Base-by-base conservation (phyloP, 2,329 filamentous ascomycete genomes). In the Calonectria multiphialidica region DNA sequence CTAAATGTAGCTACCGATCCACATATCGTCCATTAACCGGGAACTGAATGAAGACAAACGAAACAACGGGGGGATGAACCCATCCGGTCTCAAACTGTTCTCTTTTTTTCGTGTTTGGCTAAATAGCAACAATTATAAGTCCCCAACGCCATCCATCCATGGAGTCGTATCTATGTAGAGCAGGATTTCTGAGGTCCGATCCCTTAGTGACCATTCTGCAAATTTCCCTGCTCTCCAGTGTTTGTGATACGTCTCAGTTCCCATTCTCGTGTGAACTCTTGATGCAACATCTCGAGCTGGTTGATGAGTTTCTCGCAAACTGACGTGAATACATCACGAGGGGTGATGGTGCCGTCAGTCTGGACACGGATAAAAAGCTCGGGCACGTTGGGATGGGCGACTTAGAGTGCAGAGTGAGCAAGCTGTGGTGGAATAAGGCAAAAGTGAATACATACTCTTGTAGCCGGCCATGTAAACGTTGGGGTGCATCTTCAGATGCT, bases 381-480 rank as follows among this genome's bases (percentile, higher is more conserved):
- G 10, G 90, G 88, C 15, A 92, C 90, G 75, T 92, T 92, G 74
- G 90, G 90, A 71, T 92, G 90, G 62, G 85, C 86, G 68, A 91
- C 90, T 83, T 83, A 68, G n/a, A 53, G 12, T 13, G 15, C 37
- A 28, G 25, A 30, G 72, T 81, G 21, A 74, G 66, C 23, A 35
- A n/a, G 25, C 12, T 35, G 18, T 35, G 23, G 18, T 25, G 16
- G 23, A 25, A 2, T 33, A 15, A 33, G 30, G 21, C 16, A 9
- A 2, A 33, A 12, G n/a, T 9, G 42, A 2, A 2, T 23, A 35
- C 90, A 74, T 84, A 93, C 94, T 91, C 85, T 97, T 97, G 89
- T 99, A 99, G 15, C 94, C 97, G 72, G 96, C 93, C 89, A 98
- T 98, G 79, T 93, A 88, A 78, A 99, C 94, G 82, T 97, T 93